phyloP scores from a whole-genome alignment of 2,329 filamentous ascomycete species.

The Hypocreales sp. region DNA sequence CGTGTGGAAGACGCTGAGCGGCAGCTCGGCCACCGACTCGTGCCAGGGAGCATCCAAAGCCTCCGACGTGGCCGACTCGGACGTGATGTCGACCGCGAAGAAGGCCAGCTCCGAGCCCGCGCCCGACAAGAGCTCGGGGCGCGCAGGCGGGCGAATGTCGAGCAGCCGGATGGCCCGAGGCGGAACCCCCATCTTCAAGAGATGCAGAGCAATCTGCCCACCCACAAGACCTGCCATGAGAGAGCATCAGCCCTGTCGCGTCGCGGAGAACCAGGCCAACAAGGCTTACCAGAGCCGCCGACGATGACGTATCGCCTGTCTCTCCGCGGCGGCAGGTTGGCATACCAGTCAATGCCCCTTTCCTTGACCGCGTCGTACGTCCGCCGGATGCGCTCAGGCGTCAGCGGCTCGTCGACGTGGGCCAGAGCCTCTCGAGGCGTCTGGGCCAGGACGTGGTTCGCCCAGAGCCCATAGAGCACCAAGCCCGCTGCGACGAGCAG shows the following conservation, averaged over 20 bases:
- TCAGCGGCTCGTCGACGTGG: conserved; percentile 17
- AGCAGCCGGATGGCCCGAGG: conserved; percentile 35
- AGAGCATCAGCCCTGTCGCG: background rate
- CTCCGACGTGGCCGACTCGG: conserved; percentile 21
- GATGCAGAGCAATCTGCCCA: conserved; percentile 35
- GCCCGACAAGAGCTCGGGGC: conserved; percentile 23
- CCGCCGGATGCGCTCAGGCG: conserved; percentile 15
- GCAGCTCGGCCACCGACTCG: conserved; percentile 19
- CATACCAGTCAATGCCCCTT: conserved; percentile 21
- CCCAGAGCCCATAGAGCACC: conserved; percentile 11
- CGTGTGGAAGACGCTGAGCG: conserved; percentile 41
- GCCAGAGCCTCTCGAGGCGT: conserved; percentile 20
- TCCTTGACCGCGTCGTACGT: conserved; percentile 18
- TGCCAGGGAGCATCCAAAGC: conserved; percentile 35
- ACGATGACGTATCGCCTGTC: conserved; percentile 28
- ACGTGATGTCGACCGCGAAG: conserved; percentile 33
- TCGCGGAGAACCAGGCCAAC: background rate
- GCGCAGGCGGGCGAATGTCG: conserved; percentile 29
- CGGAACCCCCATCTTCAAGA: conserved; percentile 34
- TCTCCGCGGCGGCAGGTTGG: conserved; percentile 21
- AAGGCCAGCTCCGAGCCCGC: conserved; percentile 22
- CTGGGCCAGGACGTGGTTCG: conserved; percentile 19
- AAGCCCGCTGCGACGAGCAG: conserved; percentile 5
- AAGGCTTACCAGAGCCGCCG: conserved; percentile 26
- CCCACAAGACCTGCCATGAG: conserved; percentile 32